These are phyloP conservation scores for Neonectria neomacrospora DNA, from an alignment of 2,329 filamentous ascomycete species.

Conservation along the genomic window DNA sequence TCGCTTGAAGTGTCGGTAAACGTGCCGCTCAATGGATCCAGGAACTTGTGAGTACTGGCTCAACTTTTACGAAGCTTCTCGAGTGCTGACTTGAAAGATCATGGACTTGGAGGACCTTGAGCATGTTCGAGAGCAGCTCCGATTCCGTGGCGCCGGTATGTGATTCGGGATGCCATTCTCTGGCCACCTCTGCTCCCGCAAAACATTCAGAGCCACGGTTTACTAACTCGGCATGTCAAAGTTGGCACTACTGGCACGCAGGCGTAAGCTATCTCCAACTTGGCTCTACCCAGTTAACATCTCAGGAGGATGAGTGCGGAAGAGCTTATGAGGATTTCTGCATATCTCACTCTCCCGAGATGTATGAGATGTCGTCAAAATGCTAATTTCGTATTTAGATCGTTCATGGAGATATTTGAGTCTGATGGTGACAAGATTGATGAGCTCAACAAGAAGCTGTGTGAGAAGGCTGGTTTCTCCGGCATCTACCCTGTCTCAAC, in stretches of 20 bases:
- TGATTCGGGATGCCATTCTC: background rate
- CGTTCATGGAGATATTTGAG: conserved; percentile 28
- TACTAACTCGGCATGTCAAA: conserved; percentile 1
- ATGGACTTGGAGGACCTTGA: conserved; percentile 32
- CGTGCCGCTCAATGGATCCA: conserved; percentile 31
- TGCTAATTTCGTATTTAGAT: background rate
- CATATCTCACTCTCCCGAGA: background rate
- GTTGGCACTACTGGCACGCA: conserved; percentile 35
- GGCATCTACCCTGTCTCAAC: conserved; percentile 32
- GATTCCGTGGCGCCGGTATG: conserved; percentile 24
- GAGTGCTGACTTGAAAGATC: conserved; percentile 5
- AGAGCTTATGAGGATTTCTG: too few relatives aligned
- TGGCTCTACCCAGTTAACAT: too few relatives aligned
- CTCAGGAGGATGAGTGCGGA: too few relatives aligned
- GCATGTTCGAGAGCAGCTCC: conserved; percentile 26
- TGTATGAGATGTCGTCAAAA: background rate
- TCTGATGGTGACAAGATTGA: conserved; percentile 26
- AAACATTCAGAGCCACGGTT: background rate
- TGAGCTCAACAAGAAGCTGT: conserved; percentile 24
- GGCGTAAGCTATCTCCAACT: conserved; percentile 7
- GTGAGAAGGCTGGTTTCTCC: conserved; percentile 26
- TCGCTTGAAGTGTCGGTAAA: conserved; percentile 25
- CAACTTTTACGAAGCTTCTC: background rate
- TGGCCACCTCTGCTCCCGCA: background rate
- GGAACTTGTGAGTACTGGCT: conserved; percentile 20